A percentile compares a stretch with the other conserved stretches of the same genome.
phyloP scores from a whole-genome alignment of 192 early-diverging fungal species.

The Thamnidium elegans region DNA sequence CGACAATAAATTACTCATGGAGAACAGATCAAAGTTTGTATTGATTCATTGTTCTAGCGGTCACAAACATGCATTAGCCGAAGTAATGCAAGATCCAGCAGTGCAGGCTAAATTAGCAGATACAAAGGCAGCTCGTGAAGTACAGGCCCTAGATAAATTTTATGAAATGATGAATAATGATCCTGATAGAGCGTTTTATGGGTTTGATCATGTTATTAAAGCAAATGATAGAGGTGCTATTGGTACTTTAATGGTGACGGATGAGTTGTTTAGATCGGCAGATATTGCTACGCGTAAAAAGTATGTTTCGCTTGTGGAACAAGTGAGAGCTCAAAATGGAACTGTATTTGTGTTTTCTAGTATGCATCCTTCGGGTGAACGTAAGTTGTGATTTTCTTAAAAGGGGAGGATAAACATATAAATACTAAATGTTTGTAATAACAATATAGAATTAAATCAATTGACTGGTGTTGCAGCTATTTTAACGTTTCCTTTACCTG shows the following conservation, averaged over 20 bases:
- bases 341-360: slow-evolving; percentile 87
- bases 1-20: slow-evolving; percentile 79
- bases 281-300: slow-evolving; percentile 80
- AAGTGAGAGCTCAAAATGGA: slow-evolving; percentile 69
- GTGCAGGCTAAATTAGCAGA: slow-evolving; percentile 79
- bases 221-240: slow-evolving; percentile 87
- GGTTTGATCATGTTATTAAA: slow-evolving; percentile 77
- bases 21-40: slow-evolving; percentile 85
- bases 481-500: slow-evolving; percentile 86
- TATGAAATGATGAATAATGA: slow-evolving; percentile 88
- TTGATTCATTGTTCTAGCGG: slow-evolving; percentile 92
- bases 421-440: background rate
- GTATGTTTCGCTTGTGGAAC: slow-evolving; percentile 87
- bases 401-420: background rate
- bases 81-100: slow-evolving; percentile 85
- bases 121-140: slow-evolving; percentile 90
- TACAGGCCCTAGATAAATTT: slow-evolving; percentile 77
- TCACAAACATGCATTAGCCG: slow-evolving; percentile 93
- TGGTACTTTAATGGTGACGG: slow-evolving; percentile 85
- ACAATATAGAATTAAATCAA: slow-evolving; percentile 74
- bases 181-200: slow-evolving; percentile 92
- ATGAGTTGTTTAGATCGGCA: slow-evolving; percentile 87
- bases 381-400: slow-evolving; percentile 38
- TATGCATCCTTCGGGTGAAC: slow-evolving; percentile 94
- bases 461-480: slow-evolving; percentile 94